These are phyloP conservation scores for Plasmodium vivax DNA, from an alignment of 169 alveolate genomes.

Conservation along the genomic window DNA sequence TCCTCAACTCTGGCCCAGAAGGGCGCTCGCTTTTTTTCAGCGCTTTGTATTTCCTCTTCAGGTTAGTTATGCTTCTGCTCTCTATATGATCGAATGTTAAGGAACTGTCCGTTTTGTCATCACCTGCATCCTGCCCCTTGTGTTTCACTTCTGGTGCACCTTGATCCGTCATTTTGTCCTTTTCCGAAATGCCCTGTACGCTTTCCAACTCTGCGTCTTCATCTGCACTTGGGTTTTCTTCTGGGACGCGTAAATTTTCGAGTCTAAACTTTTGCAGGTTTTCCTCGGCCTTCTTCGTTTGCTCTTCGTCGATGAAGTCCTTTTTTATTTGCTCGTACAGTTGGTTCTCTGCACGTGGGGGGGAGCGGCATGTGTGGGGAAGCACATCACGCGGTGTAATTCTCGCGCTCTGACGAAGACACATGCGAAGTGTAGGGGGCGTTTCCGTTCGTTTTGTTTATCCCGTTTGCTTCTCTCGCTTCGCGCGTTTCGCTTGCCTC, in stretches of 20 bases:
- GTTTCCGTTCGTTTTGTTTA: background rate
- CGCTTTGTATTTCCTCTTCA: constrained; percentile 45
- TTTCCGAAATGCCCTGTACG: background rate
- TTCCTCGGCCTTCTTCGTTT: constrained; percentile 51
- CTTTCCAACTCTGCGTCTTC: background rate
- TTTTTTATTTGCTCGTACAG: constrained; percentile 12
- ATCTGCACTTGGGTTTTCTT: constrained; percentile 16
- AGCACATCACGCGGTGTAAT: background rate
- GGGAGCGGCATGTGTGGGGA: background rate
- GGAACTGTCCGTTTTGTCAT: constrained; percentile 20
- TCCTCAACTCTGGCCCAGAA: constrained; percentile 11
- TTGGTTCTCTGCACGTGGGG: constrained; percentile 16
- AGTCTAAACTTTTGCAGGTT: constrained; percentile 29
- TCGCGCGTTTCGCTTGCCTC: background rate
- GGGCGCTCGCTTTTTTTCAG: constrained; percentile 31
- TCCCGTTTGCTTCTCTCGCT: background rate
- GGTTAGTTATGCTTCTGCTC: constrained; percentile 16
- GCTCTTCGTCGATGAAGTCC: constrained; percentile 20
- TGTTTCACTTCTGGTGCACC: background rate
- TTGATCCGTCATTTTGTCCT: background rate
- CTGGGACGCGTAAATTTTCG: background rate
- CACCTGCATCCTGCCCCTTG: constrained; percentile 18
- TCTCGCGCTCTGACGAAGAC: background rate
- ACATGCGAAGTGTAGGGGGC: background rate
- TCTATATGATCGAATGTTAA: constrained; percentile 16